Base-by-base conservation (phyloP, 768 basidiomycete genomes). In the Trametes punicea region DNA sequence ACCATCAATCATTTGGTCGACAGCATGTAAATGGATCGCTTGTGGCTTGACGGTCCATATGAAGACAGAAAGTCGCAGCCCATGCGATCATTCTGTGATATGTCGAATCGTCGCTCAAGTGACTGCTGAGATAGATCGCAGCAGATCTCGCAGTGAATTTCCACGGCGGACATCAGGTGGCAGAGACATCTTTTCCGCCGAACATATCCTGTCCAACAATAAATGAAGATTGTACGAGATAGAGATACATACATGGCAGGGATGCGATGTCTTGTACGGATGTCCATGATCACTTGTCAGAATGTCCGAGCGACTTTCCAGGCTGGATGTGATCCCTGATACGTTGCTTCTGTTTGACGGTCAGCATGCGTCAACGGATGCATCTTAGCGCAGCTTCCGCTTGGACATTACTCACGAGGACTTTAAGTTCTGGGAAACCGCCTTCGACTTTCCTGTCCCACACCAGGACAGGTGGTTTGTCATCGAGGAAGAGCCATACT, bases 401-500 rank as follows among this genome's bases (percentile, higher is more conserved):
- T 21, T 33, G 46, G 21, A 31, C 7, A 18, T n/a, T 8, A 74
- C 85, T 67, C 66, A 92, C 92, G 67, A 94, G 74, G 21, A 80
- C 75, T 70, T 93, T 95, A 59, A 93, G 74, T 72, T 97, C 95
- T 0, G 95, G 95, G 66, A 98, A 98, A 2, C 91, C 89, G 36
- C 90, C 91, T 68, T 95, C 90, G 21, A 83, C 73, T 67, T 98
- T 98, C 59, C 95, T 76, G 70, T 97, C 94, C 93, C 95, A 97
- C 15, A 92, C 67, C 56, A 93, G 70, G 42, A 70, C 59, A 26
- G 82, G 75, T 3, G 69, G 56, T 36, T 69, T 63, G 16, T 70
- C 69, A 11, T 69, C 74, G 3, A 70, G 62, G 20, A 75, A 79
- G 31, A 97, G 71, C 95, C 95, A 98, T 21, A 97, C 84, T 18